Evolutionary conservation across 257 asterid genomes (phyloP), one percentile per base, ranked within the genome.

Genomic region (Nemophila menziesii): DNA sequence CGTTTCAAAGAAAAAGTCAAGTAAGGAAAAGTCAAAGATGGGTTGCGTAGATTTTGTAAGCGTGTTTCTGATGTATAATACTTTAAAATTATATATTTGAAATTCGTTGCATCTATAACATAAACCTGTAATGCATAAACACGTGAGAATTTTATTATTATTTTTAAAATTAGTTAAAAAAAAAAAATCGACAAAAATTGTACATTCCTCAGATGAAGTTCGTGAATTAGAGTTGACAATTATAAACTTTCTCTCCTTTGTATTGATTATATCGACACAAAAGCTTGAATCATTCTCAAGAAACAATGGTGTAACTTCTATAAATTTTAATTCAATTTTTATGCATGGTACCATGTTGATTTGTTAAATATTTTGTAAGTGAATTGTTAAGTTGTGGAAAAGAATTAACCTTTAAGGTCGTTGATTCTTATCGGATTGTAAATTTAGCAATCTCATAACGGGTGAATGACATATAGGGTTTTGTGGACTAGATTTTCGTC

Each of bases 161-260:
- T 33, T 8, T 16, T 15, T 14, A n/a, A 40, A 43, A 52, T 45
- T n/a, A 39, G 16, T 36, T 48, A 33, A 22, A 52, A 36, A 23
- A 12, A 39, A n/a, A 16, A 48, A 67, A 48, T 17, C 51, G 76
- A 60, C 37, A 63, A 61, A 55, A 62, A 72, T 59, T n/a, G 64
- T 63, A 67, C 87, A 77, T 80, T 78, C 98, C 98, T 89, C 98
- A 50, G 98, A 89, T 73, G 98, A 84, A 67, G 92, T 74, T 77
- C 98, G 79, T 46, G 98, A 89, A 69, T 79, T 89, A 53, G 98
- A 89, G 65, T 89, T 89, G 80, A 89, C 86, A 62, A 93, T 89
- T 34, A 89, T 64, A 67, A 78, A 89, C 71, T 89, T 78, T 52
- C 92, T 77, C 57, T 89, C 94, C 71, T 84, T 89, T 46, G 98